These are phyloP conservation scores for Perilla frutescens DNA, from an alignment of 257 asterid species.

Conservation along the genomic window DNA sequence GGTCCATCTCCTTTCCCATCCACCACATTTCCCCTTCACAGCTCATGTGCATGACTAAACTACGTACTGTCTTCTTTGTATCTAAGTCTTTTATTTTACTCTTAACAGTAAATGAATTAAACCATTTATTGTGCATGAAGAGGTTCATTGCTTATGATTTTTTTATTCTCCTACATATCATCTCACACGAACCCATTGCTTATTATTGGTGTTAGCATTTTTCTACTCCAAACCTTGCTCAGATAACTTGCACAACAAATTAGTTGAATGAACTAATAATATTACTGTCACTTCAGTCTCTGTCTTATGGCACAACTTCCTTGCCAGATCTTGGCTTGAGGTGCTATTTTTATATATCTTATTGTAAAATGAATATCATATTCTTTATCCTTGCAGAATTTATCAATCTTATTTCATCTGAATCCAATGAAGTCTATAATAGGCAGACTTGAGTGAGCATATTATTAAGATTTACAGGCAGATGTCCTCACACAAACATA, in stretches of 20 bases:
- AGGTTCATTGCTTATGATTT: not conserved
- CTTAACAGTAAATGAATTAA: not conserved
- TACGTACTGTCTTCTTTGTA: not conserved
- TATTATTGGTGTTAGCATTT: not conserved
- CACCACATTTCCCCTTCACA: constrained; percentile 22
- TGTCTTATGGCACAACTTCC: constrained; percentile 3
- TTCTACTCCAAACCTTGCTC: constrained; percentile 26
- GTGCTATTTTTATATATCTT: constrained; percentile 10
- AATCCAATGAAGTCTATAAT: constrained; percentile 93
- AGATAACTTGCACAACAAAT: not conserved
- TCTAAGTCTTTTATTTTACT: not conserved
- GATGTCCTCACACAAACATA: too few relatives aligned
- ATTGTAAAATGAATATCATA: constrained; percentile 20
- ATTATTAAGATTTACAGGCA: too few relatives aligned
- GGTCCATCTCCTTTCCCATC: not conserved
- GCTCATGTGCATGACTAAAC: not conserved
- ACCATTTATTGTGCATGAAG: not conserved
- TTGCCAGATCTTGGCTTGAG: constrained; percentile 13
- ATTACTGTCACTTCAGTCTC: not conserved
- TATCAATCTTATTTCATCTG: constrained; percentile 89
- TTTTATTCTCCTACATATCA: not conserved
- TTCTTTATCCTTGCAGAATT: constrained; percentile 62
- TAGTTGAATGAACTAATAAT: not conserved
- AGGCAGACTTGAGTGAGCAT: too few relatives aligned
- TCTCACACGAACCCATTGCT: not conserved